Conservation (phyloP, 140 eudicot genomes). For the Bidens hawaiensis region DNA sequence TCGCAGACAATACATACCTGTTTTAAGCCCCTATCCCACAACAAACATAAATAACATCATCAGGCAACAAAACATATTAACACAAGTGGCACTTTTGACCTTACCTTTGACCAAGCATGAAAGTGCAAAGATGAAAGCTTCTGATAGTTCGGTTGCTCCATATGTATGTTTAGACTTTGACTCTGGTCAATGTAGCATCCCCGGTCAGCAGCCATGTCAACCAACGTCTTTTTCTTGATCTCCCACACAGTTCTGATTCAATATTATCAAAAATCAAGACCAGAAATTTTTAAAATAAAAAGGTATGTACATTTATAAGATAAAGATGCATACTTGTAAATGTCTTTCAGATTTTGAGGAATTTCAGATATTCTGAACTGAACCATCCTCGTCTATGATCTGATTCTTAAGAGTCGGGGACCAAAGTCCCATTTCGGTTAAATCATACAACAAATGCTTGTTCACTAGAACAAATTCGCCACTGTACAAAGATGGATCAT, state of each 20-base stretch:
- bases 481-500: conserved; percentile 45
- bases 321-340: conserved; percentile 59
- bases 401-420: conserved; percentile 72
- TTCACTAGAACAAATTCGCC: conserved; percentile 98
- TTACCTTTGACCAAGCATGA: conserved; percentile 89
- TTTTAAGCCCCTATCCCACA: conserved; percentile 29
- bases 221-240: conserved; percentile 73
- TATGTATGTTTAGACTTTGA: conserved; percentile 84
- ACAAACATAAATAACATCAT: neutral
- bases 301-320: neutral
- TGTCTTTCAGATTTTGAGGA: conserved; percentile 54
- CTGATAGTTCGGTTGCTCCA: conserved; percentile 83
- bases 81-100: conserved; percentile 50
- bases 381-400: conserved; percentile 72
- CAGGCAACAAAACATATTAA: neutral
- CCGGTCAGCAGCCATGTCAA: conserved; percentile 92
- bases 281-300: no score
- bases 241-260: conserved; percentile 86
- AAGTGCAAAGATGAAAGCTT: conserved; percentile 86
- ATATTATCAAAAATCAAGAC: neutral
- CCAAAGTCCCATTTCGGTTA: conserved; percentile 96
- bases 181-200: conserved; percentile 96
- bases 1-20: conserved; percentile 70
- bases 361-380: conserved; percentile 72
- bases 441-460: conserved; percentile 81